Evolutionary conservation across 148 eudicot genomes (phyloP).

Genomic region (Persicaria tinctoria): DNA sequence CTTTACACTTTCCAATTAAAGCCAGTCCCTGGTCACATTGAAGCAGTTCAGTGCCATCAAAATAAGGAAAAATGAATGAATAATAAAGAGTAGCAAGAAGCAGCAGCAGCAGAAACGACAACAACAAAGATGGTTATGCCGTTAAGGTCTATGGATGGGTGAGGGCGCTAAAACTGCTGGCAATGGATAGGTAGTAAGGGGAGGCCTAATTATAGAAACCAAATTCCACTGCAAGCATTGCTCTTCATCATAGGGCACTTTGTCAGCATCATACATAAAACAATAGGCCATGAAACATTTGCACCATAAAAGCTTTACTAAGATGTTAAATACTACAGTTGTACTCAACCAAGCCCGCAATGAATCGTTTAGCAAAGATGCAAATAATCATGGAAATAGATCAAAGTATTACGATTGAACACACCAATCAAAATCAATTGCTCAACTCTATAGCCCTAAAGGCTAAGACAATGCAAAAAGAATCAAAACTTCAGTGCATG

Average conservation of each 20-base stretch:
- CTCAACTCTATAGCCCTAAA: no score
- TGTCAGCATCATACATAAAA: neutral
- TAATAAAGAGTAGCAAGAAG: neutral
- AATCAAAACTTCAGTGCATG: no score
- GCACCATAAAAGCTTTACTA: neutral
- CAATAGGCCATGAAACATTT: neutral
- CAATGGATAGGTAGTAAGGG: neutral
- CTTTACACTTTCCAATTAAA: constrained; percentile 7
- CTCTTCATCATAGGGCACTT: constrained; percentile 9
- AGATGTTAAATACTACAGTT: neutral
- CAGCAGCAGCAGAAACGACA: constrained; percentile 3
- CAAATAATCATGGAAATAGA: no score
- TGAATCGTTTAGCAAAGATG: no score
- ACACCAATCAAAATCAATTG: no score
- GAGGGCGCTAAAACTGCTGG: constrained; percentile 2
- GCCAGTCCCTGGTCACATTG: constrained; percentile 3
- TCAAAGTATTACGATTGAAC: no score
- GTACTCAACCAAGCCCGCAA: neutral
- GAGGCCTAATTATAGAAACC: constrained; percentile 8
- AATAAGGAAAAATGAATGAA: neutral
- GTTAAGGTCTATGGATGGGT: neutral
- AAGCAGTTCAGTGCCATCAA: neutral
- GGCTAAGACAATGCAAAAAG: no score
- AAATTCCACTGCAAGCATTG: constrained; percentile 5
- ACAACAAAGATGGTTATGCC: neutral